Conservation (phyloP, 768 basidiomycete species). For the Heimioporus sp. region DNA sequence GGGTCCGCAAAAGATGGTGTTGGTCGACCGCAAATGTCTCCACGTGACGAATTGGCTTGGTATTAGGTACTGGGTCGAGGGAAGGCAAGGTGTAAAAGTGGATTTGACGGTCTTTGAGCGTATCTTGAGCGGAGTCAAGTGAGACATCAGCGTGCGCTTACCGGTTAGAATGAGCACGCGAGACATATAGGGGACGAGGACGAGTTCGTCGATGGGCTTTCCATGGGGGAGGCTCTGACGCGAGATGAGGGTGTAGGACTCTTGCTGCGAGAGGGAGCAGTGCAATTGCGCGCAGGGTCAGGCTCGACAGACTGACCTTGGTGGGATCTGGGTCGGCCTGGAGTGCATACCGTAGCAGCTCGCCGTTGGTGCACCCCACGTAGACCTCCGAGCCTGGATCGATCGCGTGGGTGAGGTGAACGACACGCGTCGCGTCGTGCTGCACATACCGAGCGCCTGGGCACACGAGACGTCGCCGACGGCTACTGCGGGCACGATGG, state of each 20-base stretch:
- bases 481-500: conserved; percentile 40
- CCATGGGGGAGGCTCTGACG: conserved; percentile 66
- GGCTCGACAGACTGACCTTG: conserved; percentile 36
- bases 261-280: conserved; percentile 36
- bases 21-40: conserved; percentile 83
- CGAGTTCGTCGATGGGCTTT: conserved; percentile 78
- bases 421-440: background rate
- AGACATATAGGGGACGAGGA: conserved; percentile 72
- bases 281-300: background rate
- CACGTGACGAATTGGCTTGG: conserved; percentile 81
- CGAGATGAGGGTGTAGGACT: conserved; percentile 65
- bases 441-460: conserved; percentile 53
- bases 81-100: conserved; percentile 81
- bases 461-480: conserved; percentile 37
- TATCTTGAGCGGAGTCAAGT: background rate
- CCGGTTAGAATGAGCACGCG: conserved; percentile 77
- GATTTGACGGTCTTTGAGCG: conserved; percentile 52
- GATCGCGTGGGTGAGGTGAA: conserved; percentile 3
- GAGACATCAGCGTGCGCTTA: conserved; percentile 30
- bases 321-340: conserved; percentile 51
- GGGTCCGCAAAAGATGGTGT: conserved; percentile 54
- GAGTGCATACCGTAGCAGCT: conserved; percentile 75
- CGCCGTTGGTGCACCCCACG: conserved; percentile 82
- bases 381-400: conserved; percentile 77
- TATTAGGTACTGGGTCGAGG: conserved; percentile 64